A percentile compares a stretch with the other conserved stretches of the same genome.
Conservation (phyloP, 306 rosid species). For the Corylus heterophylla region DNA sequence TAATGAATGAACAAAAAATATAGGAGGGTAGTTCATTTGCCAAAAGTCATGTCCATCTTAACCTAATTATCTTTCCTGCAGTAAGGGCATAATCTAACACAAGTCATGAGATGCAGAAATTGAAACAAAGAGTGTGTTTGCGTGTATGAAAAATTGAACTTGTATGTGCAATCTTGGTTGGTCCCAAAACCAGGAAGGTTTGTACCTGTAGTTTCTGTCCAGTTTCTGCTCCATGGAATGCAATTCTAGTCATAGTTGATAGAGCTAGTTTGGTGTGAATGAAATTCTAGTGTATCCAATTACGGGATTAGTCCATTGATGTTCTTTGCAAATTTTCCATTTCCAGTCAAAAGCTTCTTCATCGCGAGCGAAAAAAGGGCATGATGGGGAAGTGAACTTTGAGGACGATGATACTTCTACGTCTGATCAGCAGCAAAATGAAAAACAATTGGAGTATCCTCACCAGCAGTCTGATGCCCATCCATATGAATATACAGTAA, state of each 20-base stretch:
- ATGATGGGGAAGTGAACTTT: slow-evolving; percentile 63
- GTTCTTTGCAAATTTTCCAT: slow-evolving; percentile 23
- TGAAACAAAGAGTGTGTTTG: not conserved
- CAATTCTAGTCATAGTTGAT: not conserved
- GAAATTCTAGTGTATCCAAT: not conserved
- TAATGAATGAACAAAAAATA: not conserved
- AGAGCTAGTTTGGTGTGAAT: not conserved
- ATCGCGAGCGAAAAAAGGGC: slow-evolving; percentile 73
- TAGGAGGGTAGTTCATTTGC: not conserved
- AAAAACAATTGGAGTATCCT: slow-evolving; percentile 62
- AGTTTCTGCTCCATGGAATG: not conserved
- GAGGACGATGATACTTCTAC: slow-evolving; percentile 66
- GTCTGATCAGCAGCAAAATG: slow-evolving; percentile 55
- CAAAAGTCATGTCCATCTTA: not conserved
- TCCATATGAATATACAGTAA: slow-evolving; percentile 61
- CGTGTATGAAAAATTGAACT: not conserved
- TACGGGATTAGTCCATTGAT: slow-evolving; percentile 9
- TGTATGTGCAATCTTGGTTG: not conserved
- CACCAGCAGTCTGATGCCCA: slow-evolving; percentile 49
- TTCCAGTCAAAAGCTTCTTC: slow-evolving; percentile 70
- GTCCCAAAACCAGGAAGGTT: not conserved
- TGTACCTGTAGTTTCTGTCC: not conserved
- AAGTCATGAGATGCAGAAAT: not conserved
- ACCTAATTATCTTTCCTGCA: not conserved
- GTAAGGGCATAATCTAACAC: not conserved